Conservation (phyloP, 192 early-diverging fungal genomes). For the Geranomyces michiganensis region DNA sequence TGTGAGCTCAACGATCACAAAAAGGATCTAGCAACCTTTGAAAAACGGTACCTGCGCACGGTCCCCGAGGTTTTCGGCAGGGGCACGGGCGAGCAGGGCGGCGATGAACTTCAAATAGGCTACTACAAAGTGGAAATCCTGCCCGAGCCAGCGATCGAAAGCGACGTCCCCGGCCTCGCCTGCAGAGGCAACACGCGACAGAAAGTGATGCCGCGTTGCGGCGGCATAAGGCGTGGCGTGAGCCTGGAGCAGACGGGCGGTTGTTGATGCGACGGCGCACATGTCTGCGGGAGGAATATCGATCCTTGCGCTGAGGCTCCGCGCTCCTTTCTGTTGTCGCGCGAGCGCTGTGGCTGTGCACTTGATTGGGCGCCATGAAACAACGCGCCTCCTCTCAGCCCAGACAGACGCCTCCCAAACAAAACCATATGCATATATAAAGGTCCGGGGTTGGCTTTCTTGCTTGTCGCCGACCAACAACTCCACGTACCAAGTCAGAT, state of each 20-base stretch:
- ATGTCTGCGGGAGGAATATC: too few species aligned
- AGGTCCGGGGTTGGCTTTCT: too few species aligned
- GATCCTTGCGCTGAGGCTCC: too few species aligned
- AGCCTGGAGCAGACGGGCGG: neutral
- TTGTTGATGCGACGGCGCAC: neutral
- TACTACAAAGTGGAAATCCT: constrained; percentile 35
- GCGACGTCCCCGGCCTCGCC: constrained; percentile 10
- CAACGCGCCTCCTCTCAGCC: too few species aligned
- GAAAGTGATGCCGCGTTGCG: neutral
- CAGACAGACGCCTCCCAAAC: too few species aligned
- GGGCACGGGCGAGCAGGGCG: constrained; percentile 13
- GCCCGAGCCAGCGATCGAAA: constrained; percentile 28
- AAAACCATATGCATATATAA: too few species aligned
- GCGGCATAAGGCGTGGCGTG: neutral
- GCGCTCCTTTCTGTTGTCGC: too few species aligned
- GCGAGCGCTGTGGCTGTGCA: too few species aligned
- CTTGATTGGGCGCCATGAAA: too few species aligned
- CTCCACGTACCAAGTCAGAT: too few species aligned
- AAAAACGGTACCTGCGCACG: neutral
- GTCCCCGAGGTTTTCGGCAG: constrained; percentile 2
- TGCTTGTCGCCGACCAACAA: too few species aligned
- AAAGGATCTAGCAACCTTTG: too few species aligned
- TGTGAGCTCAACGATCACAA: neutral
- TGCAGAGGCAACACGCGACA: constrained; percentile 9
- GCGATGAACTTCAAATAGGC: constrained; percentile 28